A percentile compares a stretch with the other conserved stretches of the same genome.
These are phyloP conservation scores for Aphanomyces stellatus DNA, from an alignment of 352 stramenopile genomes.

Conservation along the genomic window DNA sequence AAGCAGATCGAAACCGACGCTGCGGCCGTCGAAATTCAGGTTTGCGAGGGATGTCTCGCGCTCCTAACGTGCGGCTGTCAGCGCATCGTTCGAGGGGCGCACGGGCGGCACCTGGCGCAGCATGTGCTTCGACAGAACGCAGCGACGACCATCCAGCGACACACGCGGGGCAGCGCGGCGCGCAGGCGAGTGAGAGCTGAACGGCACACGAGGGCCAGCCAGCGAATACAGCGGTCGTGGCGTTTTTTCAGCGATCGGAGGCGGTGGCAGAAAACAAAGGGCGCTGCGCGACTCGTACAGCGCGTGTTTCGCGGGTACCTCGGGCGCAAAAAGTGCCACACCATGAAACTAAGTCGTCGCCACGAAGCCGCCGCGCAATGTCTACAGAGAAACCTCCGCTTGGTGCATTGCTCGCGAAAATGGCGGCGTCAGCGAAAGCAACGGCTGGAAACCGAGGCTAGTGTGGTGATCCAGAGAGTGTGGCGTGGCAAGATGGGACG, in stretches of 20 bases:
- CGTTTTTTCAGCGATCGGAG: slow-evolving; percentile 23
- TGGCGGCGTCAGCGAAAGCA: slow-evolving; percentile 18
- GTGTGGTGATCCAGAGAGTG: slow-evolving; percentile 22
- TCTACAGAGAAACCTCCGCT: slow-evolving; percentile 25
- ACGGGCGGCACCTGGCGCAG: slow-evolving; percentile 12
- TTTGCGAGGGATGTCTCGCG: not conserved
- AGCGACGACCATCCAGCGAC: slow-evolving; percentile 3
- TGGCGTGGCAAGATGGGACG: slow-evolving; percentile 28
- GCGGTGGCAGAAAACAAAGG: slow-evolving; percentile 31
- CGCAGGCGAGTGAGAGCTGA: not conserved
- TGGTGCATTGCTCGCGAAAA: slow-evolving; percentile 21
- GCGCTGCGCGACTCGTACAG: slow-evolving; percentile 25
- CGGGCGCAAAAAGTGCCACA: slow-evolving; percentile 19
- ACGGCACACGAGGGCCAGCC: slow-evolving; percentile 21
- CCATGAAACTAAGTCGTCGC: not conserved
- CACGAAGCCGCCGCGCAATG: slow-evolving; percentile 16
- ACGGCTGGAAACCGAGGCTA: not conserved
- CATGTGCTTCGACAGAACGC: not conserved
- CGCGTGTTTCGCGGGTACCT: slow-evolving; percentile 30
- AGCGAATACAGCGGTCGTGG: slow-evolving; percentile 29
- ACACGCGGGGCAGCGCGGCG: not conserved
- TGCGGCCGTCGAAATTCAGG: slow-evolving; percentile 34
- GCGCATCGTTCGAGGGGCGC: slow-evolving; percentile 25
- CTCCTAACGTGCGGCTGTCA: not conserved
- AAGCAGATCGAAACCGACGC: slow-evolving; percentile 24